phyloP scores from a whole-genome alignment of 2,329 filamentous ascomycete species.

The Xylariaceae sp. region DNA sequence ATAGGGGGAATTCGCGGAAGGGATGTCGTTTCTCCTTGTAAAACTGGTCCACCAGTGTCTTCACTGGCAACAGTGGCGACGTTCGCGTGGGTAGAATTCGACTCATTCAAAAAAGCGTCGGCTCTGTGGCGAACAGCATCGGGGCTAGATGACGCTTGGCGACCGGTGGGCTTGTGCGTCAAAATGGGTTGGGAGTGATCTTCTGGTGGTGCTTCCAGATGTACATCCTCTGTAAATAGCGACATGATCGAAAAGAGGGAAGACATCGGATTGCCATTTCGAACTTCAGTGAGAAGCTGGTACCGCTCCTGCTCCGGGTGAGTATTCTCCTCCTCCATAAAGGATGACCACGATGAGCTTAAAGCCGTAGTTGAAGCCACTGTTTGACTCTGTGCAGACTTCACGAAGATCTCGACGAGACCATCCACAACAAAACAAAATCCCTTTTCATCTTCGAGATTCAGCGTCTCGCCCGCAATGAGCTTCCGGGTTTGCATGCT shows the following conservation, averaged over 20 bases:
- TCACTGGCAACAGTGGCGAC: constrained; percentile 27
- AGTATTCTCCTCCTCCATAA: constrained; percentile 58
- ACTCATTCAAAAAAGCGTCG: constrained; percentile 16
- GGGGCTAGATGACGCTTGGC: constrained; percentile 28
- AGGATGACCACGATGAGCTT: constrained; percentile 46
- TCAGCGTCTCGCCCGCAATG: constrained; percentile 90
- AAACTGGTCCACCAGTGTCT: constrained; percentile 23
- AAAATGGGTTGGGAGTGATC: constrained; percentile 39
- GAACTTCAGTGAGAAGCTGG: constrained; percentile 92
- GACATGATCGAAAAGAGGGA: constrained; percentile 97
- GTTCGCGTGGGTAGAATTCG: constrained; percentile 28
- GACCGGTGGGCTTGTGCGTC: constrained; percentile 28
- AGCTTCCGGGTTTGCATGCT: constrained; percentile 98
- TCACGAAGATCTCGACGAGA: constrained; percentile 95
- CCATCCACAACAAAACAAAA: constrained; percentile 98
- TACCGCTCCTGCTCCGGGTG: constrained; percentile 74
- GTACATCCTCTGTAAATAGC: constrained; percentile 92
- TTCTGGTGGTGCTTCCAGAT: constrained; percentile 68
- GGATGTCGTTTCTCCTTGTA: constrained; percentile 32
- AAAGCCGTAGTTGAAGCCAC: constrained; percentile 37
- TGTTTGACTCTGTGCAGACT: constrained; percentile 58
- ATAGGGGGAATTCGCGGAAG: constrained; percentile 69
- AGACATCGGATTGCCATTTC: constrained; percentile 97
- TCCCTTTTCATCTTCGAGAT: constrained; percentile 94
- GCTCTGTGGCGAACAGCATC: constrained; percentile 17